These are phyloP conservation scores for Onygenales sp. DNA, from an alignment of 2,329 filamentous ascomycete genomes.

Conservation along the genomic window DNA sequence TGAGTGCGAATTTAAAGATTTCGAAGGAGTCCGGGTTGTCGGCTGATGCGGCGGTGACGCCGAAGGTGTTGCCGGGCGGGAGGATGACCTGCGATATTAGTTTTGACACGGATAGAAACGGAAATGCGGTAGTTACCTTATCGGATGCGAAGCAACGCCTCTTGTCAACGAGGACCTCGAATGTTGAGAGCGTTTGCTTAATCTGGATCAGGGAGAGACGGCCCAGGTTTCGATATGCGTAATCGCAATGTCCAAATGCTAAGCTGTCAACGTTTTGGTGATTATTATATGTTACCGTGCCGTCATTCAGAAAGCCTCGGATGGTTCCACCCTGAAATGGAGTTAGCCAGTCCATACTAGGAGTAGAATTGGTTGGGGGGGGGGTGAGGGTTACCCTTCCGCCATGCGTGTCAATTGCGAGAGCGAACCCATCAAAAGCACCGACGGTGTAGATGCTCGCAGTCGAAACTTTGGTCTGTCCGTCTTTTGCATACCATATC, in stretches of 20 bases:
- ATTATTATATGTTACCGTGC: slow-evolving; percentile 64
- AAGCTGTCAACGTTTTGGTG: slow-evolving; percentile 72
- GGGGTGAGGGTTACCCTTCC: slow-evolving; percentile 42
- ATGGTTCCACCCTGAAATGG: slow-evolving; percentile 53
- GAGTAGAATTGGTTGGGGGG: neutral
- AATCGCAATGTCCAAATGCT: slow-evolving; percentile 87
- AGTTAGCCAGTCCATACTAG: neutral
- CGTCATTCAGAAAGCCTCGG: slow-evolving; percentile 90
- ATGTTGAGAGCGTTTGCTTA: slow-evolving; percentile 52
- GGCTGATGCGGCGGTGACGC: slow-evolving; percentile 76
- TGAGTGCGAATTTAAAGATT: slow-evolving; percentile 74
- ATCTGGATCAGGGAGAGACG: slow-evolving; percentile 71
- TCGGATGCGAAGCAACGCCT: slow-evolving; percentile 72
- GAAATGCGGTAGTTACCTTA: slow-evolving; percentile 35
- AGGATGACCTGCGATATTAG: slow-evolving; percentile 51
- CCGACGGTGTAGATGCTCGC: slow-evolving; percentile 76
- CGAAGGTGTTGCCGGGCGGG: slow-evolving; percentile 73
- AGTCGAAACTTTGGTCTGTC: slow-evolving; percentile 54
- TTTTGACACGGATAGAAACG: neutral
- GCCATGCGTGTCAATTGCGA: slow-evolving; percentile 78
- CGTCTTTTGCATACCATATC: slow-evolving; percentile 76
- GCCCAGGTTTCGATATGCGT: slow-evolving; percentile 84
- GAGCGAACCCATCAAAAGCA: slow-evolving; percentile 79
- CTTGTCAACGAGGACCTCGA: slow-evolving; percentile 75
- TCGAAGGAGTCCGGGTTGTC: slow-evolving; percentile 94